Evolutionary conservation across 192 early-diverging fungal genomes (phyloP).

Genomic region (Fimicolochytrium jonesii): DNA sequence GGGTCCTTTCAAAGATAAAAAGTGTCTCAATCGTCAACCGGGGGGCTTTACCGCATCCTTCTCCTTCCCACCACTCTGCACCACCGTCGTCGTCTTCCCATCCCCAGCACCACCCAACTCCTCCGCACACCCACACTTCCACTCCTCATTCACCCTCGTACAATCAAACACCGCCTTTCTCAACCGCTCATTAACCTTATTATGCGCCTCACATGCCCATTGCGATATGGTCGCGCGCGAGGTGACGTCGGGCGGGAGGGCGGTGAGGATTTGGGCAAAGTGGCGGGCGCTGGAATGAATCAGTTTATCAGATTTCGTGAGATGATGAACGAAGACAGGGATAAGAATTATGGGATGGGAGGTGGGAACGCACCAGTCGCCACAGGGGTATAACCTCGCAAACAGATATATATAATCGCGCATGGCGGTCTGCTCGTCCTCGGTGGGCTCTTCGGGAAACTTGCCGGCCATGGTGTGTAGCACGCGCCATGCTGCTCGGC

Average conservation of each 20-base stretch:
- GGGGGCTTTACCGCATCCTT: no score
- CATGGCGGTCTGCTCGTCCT: conserved; percentile 70
- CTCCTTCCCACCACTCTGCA: no score
- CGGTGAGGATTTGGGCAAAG: conserved; percentile 71
- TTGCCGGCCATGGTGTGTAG: conserved; percentile 89
- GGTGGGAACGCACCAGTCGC: conserved; percentile 69
- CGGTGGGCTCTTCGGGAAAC: conserved; percentile 76
- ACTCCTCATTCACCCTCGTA: conserved; percentile 64
- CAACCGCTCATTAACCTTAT: conserved; percentile 84
- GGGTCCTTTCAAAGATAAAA: no score
- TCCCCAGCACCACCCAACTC: no score
- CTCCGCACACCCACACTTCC: conserved; percentile 78
- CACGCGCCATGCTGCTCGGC: conserved; percentile 84
- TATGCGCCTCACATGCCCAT: conserved; percentile 88
- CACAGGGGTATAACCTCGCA: conserved; percentile 89
- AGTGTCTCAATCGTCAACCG: no score
- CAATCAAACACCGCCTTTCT: conserved; percentile 83
- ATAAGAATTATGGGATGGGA: not conserved
- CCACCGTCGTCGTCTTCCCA: no score
- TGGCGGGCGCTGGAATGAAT: conserved; percentile 68
- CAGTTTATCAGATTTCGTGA: not conserved
- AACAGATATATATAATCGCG: conserved; percentile 78
- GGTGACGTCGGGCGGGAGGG: conserved; percentile 76
- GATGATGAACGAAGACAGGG: not conserved
- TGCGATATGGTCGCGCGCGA: conserved; percentile 68